Conservation (phyloP, 1,139 yeast genomes). For the Geotrichum macrosporum region DNA sequence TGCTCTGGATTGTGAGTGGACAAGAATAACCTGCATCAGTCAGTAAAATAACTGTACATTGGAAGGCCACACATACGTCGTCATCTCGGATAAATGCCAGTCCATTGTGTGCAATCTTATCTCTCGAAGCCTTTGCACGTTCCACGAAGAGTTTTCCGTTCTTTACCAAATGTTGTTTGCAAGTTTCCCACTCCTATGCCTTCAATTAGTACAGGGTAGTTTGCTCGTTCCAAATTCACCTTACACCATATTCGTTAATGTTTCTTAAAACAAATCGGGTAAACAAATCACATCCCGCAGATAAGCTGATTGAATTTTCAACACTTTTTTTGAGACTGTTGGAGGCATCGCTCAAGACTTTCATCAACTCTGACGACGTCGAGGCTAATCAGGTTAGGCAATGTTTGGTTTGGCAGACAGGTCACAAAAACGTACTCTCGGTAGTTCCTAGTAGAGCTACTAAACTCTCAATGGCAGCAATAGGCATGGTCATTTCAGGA, state of each 20-base stretch:
- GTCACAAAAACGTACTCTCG: conserved; percentile 50
- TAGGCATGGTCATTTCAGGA: conserved; percentile 96
- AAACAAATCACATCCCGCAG: conserved; percentile 97
- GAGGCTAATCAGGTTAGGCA: conserved; percentile 44
- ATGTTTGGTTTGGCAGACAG: neutral
- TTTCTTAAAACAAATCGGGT: conserved; percentile 89
- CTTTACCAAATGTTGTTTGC: conserved; percentile 80
- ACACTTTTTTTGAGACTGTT: conserved; percentile 70
- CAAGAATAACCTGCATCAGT: conserved; percentile 48
- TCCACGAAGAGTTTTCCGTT: conserved; percentile 90
- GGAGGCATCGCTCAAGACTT: conserved; percentile 71
- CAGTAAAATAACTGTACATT: conserved; percentile 2
- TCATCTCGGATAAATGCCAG: conserved; percentile 88
- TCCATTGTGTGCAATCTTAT: conserved; percentile 83
- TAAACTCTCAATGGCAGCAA: conserved; percentile 94
- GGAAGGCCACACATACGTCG: conserved; percentile 45
- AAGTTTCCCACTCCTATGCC: conserved; percentile 90
- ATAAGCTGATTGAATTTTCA: conserved; percentile 82
- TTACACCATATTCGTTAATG: conserved; percentile 66
- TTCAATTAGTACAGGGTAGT: neutral
- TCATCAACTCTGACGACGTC: conserved; percentile 89
- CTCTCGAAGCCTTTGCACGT: conserved; percentile 86
- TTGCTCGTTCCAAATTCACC: neutral
- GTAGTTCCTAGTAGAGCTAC: conserved; percentile 76
- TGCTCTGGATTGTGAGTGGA: conserved; percentile 90